Percentiles rank a stretch among this genome's conserved stretches.
phyloP scores from a whole-genome alignment of 495 filamentous ascomycete genomes.

The Daldinia decipiens region DNA sequence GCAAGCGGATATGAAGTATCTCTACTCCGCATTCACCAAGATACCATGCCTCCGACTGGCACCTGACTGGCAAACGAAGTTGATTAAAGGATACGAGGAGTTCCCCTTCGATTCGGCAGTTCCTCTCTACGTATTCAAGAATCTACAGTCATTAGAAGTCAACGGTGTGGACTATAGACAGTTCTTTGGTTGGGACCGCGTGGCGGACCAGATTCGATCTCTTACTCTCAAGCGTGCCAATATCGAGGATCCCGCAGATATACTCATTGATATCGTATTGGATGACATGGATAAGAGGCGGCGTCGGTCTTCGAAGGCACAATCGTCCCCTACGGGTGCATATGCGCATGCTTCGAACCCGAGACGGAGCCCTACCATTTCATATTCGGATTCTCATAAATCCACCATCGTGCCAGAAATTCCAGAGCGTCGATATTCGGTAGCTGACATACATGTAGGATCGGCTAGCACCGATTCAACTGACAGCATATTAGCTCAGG shows the following conservation, averaged over 20 bases:
- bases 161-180: constrained; percentile 95
- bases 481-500: constrained; percentile 45
- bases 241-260: constrained; percentile 88
- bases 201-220: constrained; percentile 90
- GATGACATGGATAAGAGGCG: constrained; percentile 95
- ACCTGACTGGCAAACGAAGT: constrained; percentile 85
- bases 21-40: constrained; percentile 98
- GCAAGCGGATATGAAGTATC: constrained; percentile 88
- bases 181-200: constrained; percentile 94
- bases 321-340: constrained; percentile 76
- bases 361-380: constrained; percentile 62
- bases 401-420: constrained; percentile 72
- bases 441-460: constrained; percentile 57
- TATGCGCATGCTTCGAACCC: constrained; percentile 72
- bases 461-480: constrained; percentile 57
- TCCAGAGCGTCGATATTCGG: constrained; percentile 64
- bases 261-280: constrained; percentile 90
- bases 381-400: constrained; percentile 65
- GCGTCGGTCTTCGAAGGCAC: constrained; percentile 84
- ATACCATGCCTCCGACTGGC: constrained; percentile 89
- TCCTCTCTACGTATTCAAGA: constrained; percentile 94
- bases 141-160: constrained; percentile 90
- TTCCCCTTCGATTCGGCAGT: constrained; percentile 99
- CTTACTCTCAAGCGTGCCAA: constrained; percentile 88
- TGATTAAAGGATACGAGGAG: constrained; percentile 94